Percentiles rank a stretch among this genome's conserved stretches.
Conservation (phyloP, 1,139 yeast species). For the Pichia inconspicua region DNA sequence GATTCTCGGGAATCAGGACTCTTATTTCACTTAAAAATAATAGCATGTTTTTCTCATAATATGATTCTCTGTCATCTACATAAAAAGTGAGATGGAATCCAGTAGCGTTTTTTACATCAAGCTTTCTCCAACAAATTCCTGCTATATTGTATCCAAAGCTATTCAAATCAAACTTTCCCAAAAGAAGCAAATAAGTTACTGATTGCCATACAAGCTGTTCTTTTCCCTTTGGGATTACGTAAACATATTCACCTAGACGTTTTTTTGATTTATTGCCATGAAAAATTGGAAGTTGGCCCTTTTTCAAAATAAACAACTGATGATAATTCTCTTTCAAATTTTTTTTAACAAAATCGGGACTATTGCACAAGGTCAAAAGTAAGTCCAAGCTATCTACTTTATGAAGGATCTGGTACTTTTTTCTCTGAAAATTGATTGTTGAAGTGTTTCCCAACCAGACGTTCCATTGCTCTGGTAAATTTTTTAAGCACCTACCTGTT, state of each 20-base stretch:
- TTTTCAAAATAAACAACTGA: constrained; percentile 2
- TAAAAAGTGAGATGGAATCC: constrained; percentile 10
- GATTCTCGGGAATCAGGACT: constrained; percentile 1
- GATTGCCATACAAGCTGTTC: constrained; percentile 4
- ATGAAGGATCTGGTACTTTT: neutral
- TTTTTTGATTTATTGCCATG: constrained; percentile 5
- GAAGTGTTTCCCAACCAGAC: neutral
- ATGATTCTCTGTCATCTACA: constrained; percentile 6
- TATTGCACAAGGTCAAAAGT: neutral
- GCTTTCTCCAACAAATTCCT: constrained; percentile 10
- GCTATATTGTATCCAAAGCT: neutral
- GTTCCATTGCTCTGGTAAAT: neutral
- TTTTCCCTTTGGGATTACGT: constrained; percentile 2
- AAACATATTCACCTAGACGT: constrained; percentile 10
- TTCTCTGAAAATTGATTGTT: neutral
- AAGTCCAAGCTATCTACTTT: neutral
- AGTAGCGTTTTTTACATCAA: neutral
- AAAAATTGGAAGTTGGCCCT: constrained; percentile 5
- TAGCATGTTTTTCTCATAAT: neutral
- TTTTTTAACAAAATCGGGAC: neutral
- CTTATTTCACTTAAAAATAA: constrained; percentile 6
- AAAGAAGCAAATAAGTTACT: constrained; percentile 1
- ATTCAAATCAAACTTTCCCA: constrained; percentile 1
- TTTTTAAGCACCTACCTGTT: neutral
- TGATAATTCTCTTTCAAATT: constrained; percentile 1